Evolutionary conservation across 371 early-diverging fungal genomes (phyloP).

Genomic region (Chytridiales sp.): DNA sequence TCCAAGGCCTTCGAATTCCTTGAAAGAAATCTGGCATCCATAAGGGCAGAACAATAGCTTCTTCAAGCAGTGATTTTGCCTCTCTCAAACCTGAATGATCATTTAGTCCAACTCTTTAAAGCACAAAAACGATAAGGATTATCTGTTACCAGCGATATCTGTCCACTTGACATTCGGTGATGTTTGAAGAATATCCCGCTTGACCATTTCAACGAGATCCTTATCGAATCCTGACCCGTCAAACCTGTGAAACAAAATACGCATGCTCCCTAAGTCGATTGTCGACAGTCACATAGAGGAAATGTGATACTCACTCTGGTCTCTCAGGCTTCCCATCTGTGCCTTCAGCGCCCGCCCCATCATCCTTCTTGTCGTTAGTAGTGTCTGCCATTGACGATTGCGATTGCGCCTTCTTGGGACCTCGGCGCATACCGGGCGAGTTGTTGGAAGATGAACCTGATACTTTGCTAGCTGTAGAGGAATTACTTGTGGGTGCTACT

Average conservation of each 20-base stretch:
- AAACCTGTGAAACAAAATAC: slow-evolving; percentile 27
- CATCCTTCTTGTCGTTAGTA: slow-evolving; percentile 21
- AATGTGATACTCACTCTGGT: slow-evolving; percentile 14
- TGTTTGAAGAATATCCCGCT: slow-evolving; percentile 54
- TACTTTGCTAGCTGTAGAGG: no score
- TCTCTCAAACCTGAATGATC: slow-evolving; percentile 49
- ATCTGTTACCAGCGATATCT: slow-evolving; percentile 50
- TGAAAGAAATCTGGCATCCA: slow-evolving; percentile 65
- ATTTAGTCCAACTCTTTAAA: no score
- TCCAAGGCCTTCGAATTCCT: slow-evolving; percentile 63
- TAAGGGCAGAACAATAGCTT: slow-evolving; percentile 59
- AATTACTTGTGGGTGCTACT: no score
- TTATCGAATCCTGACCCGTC: slow-evolving; percentile 56
- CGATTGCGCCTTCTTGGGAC: slow-evolving; percentile 19
- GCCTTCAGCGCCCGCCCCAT: slow-evolving; percentile 11
- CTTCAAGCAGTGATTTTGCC: slow-evolving; percentile 55
- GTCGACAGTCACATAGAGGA: neutral
- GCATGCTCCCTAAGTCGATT: neutral
- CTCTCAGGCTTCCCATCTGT: slow-evolving; percentile 4
- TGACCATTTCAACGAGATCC: slow-evolving; percentile 56
- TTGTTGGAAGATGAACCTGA: no score
- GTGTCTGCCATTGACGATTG: slow-evolving; percentile 25
- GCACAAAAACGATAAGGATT: neutral
- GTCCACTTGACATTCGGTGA: slow-evolving; percentile 52
- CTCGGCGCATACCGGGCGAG: neutral